Conservation (phyloP, 2,329 filamentous ascomycete genomes). For the Alternaria consortialis region DNA sequence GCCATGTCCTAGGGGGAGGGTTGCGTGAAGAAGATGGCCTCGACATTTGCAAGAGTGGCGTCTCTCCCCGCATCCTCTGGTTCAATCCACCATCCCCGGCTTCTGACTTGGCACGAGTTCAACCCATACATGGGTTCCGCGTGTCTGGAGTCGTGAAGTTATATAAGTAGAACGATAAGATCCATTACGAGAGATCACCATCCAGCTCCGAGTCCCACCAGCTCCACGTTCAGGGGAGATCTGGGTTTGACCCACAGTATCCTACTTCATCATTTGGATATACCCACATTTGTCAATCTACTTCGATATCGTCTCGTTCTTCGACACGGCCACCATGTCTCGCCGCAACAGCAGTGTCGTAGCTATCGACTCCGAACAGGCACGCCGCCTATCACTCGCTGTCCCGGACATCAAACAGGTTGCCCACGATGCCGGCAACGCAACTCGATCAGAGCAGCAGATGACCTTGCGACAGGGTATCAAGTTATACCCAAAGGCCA, state of each 20-base stretch:
- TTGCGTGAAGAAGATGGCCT: constrained; percentile 7
- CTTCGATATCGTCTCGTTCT: constrained; percentile 4
- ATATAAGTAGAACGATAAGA: constrained; percentile 33
- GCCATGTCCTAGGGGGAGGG: constrained; percentile 20
- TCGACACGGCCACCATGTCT: constrained; percentile 35
- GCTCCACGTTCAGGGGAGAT: constrained; percentile 27
- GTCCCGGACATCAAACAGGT: constrained; percentile 41
- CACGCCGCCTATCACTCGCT: constrained; percentile 39
- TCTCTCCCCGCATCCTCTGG: constrained; percentile 37
- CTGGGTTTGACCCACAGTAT: constrained; percentile 19
- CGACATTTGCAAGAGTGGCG: constrained; percentile 23
- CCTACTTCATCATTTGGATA: constrained; percentile 1
- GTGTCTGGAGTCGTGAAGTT: constrained; percentile 17
- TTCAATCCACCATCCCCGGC: constrained; percentile 28
- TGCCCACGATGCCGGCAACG: constrained; percentile 44
- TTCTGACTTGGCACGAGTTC: constrained; percentile 27
- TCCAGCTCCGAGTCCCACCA: constrained; percentile 18
- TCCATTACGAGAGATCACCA: constrained; percentile 27
- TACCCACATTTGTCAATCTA: neutral
- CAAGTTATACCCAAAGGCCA: constrained; percentile 84
- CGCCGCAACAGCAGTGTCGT: constrained; percentile 46
- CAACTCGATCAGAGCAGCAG: constrained; percentile 56
- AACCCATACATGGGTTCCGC: constrained; percentile 19
- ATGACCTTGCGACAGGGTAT: constrained; percentile 74
- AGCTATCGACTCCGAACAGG: constrained; percentile 42